Evolutionary conservation across 106 monocot species (phyloP).

Genomic region (Narthecium ossifragum): DNA sequence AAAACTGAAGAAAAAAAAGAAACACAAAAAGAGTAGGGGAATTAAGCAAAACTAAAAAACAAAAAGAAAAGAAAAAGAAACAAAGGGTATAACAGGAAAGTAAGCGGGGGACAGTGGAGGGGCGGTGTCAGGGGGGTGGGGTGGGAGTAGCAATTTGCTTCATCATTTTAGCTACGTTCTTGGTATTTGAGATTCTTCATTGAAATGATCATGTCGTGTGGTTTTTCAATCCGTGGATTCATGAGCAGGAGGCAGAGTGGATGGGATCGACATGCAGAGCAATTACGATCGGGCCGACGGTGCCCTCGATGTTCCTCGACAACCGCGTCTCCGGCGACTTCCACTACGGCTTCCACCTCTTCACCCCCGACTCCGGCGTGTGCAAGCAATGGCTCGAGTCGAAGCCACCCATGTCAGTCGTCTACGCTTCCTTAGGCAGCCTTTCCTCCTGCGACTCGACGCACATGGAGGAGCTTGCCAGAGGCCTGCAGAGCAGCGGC

Average conservation of each 20-base stretch:
- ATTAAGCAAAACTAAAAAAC: no score
- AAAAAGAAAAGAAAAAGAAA: no score
- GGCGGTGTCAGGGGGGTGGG: no score
- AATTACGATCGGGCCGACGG: slow-evolving; percentile 33
- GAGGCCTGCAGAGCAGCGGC: slow-evolving; percentile 2
- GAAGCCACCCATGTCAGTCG: slow-evolving; percentile 21
- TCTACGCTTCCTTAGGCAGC: slow-evolving; percentile 49
- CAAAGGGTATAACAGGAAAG: no score
- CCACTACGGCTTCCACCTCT: slow-evolving; percentile 24
- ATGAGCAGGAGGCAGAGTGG: slow-evolving; percentile 18
- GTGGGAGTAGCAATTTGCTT: not conserved
- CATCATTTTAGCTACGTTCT: not conserved
- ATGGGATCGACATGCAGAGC: not conserved
- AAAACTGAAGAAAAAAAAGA: no score
- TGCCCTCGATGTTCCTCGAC: slow-evolving; percentile 19
- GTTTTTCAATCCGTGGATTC: not conserved
- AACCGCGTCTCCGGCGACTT: slow-evolving; percentile 9
- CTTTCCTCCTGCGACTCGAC: slow-evolving; percentile 1
- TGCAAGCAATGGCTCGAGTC: slow-evolving; percentile 40
- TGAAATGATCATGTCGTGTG: not conserved
- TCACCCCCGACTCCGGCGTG: not conserved
- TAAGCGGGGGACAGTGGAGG: no score
- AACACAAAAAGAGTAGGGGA: no score
- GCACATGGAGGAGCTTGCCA: slow-evolving; percentile 26
- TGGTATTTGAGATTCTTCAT: not conserved